Conservation (phyloP, 1,139 yeast species). For the Hansenula lynferdii region DNA sequence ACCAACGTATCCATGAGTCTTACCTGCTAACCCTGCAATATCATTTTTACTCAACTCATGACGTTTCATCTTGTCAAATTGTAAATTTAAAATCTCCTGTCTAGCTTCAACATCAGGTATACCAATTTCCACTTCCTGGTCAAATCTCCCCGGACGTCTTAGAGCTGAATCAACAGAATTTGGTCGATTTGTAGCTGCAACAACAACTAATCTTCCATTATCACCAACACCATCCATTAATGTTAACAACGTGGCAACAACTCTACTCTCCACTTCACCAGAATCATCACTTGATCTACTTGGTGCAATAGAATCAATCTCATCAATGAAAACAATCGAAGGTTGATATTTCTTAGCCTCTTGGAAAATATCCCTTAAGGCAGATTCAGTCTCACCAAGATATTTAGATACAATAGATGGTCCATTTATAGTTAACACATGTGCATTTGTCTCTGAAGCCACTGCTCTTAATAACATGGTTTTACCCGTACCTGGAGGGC, state of each 20-base stretch:
- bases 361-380: conserved; percentile 71
- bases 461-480: conserved; percentile 86
- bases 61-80: conserved; percentile 59
- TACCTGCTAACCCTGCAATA: conserved; percentile 54
- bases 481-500: conserved; percentile 98
- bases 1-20: conserved; percentile 74
- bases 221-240: conserved; percentile 88
- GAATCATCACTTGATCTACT: conserved; percentile 76
- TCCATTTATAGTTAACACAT: conserved; percentile 80
- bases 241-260: conserved; percentile 82
- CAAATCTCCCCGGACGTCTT: conserved; percentile 91
- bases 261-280: conserved; percentile 85
- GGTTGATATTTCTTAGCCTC: conserved; percentile 89
- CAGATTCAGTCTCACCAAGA: conserved; percentile 88
- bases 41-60: conserved; percentile 49
- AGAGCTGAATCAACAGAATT: conserved; percentile 80
- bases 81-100: conserved; percentile 55
- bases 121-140: conserved; percentile 77
- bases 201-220: conserved; percentile 62
- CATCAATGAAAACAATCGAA: conserved; percentile 82
- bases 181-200: conserved; percentile 83
- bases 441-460: conserved; percentile 69
- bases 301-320: conserved; percentile 88
- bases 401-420: conserved; percentile 92
- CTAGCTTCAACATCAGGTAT: conserved; percentile 72